Conservation (phyloP, 345 rosid species). For the Cochlearia excelsa region DNA sequence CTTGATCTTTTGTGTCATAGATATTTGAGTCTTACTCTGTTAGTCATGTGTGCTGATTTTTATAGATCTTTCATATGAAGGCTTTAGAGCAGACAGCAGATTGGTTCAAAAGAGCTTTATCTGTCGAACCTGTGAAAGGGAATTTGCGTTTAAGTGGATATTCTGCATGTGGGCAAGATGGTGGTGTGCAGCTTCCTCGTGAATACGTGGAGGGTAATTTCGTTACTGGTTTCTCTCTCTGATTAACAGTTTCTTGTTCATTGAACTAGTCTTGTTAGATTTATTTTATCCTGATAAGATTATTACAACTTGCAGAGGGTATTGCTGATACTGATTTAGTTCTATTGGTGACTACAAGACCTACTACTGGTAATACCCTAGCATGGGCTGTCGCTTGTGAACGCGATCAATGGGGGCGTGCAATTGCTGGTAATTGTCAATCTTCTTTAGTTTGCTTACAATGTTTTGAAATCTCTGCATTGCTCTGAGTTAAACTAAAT, state of each 20-base stretch:
- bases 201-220: slow-evolving; percentile 86
- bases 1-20: slow-evolving; percentile 4
- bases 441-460: not conserved
- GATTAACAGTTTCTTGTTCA: slow-evolving; percentile 1
- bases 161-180: slow-evolving; percentile 99
- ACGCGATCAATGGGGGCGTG: slow-evolving; percentile 99
- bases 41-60: slow-evolving; percentile 27
- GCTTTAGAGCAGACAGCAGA: slow-evolving; percentile 92
- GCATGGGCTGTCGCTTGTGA: slow-evolving; percentile 99
- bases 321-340: slow-evolving; percentile 89
- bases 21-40: slow-evolving; percentile 17
- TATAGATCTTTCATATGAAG: slow-evolving; percentile 44
- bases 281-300: slow-evolving; percentile 9
- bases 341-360: slow-evolving; percentile 95
- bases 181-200: slow-evolving; percentile 97
- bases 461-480: slow-evolving; percentile 5
- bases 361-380: slow-evolving; percentile 97
- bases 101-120: slow-evolving; percentile 88
- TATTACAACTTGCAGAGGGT: slow-evolving; percentile 55
- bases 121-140: slow-evolving; percentile 98
- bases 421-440: slow-evolving; percentile 73
- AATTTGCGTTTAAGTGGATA: slow-evolving; percentile 95
- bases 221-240: slow-evolving; percentile 18
- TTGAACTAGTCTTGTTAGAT: slow-evolving; percentile 7
- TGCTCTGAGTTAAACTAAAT: slow-evolving; percentile 22